Conservation (phyloP, 2,329 filamentous ascomycete species). For the Sporothrix brunneoviolacea region DNA sequence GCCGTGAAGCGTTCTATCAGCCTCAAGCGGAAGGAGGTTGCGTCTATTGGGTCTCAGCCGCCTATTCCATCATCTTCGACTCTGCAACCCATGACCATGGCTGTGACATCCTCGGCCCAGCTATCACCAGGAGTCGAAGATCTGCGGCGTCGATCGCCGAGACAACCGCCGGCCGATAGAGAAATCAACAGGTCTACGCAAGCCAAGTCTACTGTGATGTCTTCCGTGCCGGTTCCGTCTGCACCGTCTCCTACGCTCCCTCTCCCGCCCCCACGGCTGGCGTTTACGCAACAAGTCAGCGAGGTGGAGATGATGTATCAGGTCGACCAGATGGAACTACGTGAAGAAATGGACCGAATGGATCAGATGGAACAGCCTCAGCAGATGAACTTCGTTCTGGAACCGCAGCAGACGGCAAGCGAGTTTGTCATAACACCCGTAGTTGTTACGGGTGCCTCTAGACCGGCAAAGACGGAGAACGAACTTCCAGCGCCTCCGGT, state of each 20-base stretch:
- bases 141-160: conserved; percentile 46
- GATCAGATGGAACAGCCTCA: conserved; percentile 1
- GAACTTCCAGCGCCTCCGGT: neutral
- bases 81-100: conserved; percentile 27
- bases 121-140: conserved; percentile 45
- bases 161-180: conserved; percentile 24
- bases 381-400: neutral
- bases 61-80: conserved; percentile 15
- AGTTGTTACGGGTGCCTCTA: neutral
- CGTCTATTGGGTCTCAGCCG: conserved; percentile 21
- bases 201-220: neutral
- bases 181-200: neutral
- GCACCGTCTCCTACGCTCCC: conserved; percentile 6
- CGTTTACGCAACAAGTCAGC: neutral
- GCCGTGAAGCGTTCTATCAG: conserved; percentile 29
- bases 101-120: conserved; percentile 40
- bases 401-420: neutral
- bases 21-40: conserved; percentile 34
- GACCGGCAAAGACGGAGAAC: neutral
- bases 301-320: too few species aligned
- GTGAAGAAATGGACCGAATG: neutral
- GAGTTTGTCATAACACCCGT: neutral
- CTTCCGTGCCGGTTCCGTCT: neutral
- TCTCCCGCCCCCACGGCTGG: conserved; percentile 6
- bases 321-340: neutral